These are phyloP conservation scores for Pyrenophora teres DNA, from an alignment of 2,329 filamentous ascomycete genomes.

Conservation along the genomic window DNA sequence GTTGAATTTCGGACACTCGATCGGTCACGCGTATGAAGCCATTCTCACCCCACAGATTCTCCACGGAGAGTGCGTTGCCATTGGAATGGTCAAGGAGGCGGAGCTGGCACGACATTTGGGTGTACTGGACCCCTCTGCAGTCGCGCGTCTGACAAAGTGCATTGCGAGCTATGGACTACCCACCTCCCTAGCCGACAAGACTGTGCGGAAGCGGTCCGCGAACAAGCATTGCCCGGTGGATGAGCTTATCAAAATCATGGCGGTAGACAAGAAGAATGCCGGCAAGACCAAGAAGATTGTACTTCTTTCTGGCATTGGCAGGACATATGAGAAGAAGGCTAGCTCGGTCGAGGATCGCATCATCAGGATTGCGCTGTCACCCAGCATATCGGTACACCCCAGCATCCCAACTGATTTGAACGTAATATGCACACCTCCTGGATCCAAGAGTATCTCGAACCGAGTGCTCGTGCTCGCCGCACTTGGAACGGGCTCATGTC, in stretches of 20 bases:
- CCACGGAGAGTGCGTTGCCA: conserved; percentile 93
- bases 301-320: conserved; percentile 85
- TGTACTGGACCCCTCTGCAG: conserved; percentile 80
- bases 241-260: conserved; percentile 87
- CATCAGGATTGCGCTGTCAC: conserved; percentile 81
- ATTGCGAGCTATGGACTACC: conserved; percentile 93
- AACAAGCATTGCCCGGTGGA: conserved; percentile 88
- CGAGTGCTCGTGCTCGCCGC: conserved; percentile 92
- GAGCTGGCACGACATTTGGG: conserved; percentile 90
- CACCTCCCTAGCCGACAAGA: conserved; percentile 81
- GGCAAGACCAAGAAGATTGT: conserved; percentile 96
- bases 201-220: conserved; percentile 78
- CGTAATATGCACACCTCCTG: conserved; percentile 83
- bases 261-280: conserved; percentile 98
- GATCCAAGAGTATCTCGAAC: conserved; percentile 98
- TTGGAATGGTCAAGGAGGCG: conserved; percentile 98
- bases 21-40: conserved; percentile 94
- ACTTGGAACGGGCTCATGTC: conserved; percentile 81
- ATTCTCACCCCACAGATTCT: conserved; percentile 93
- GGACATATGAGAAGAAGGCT: conserved; percentile 83
- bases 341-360: conserved; percentile 85
- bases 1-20: conserved; percentile 96
- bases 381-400: conserved; percentile 74
- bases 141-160: conserved; percentile 88
- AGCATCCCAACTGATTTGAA: conserved; percentile 69